A percentile compares a stretch with the other conserved stretches of the same genome.
Conservation (phyloP, 805 yeast species). For the Lachancea sp. region DNA sequence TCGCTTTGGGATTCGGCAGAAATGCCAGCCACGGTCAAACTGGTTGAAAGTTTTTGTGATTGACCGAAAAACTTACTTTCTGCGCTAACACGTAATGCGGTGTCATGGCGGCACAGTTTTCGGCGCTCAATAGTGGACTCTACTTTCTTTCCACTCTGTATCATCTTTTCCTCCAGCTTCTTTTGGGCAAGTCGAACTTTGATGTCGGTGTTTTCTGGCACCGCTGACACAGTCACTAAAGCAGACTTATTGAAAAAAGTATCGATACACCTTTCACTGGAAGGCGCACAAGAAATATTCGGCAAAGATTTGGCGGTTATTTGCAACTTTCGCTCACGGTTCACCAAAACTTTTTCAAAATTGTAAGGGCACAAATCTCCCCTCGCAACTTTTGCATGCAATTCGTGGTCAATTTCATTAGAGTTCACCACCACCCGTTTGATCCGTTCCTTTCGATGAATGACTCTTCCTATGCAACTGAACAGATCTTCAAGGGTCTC, state of each 20-base stretch:
- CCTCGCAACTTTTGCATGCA: constrained; percentile 50
- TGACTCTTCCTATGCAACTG: constrained; percentile 36
- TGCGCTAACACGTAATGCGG: constrained; percentile 1
- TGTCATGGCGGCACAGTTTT: constrained; percentile 10
- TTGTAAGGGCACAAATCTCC: constrained; percentile 64
- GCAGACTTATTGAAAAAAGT: constrained; percentile 14
- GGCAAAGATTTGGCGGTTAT: constrained; percentile 23
- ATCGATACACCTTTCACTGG: constrained; percentile 14
- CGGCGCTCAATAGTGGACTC: constrained; percentile 20
- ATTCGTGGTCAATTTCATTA: constrained; percentile 35
- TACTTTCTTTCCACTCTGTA: constrained; percentile 10
- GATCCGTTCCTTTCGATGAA: constrained; percentile 15
- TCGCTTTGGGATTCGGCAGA: neutral
- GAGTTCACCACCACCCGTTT: constrained; percentile 25
- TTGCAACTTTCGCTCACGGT: constrained; percentile 28
- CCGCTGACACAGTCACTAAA: constrained; percentile 1
- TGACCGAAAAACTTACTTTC: constrained; percentile 1
- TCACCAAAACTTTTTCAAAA: constrained; percentile 28
- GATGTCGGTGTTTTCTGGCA: neutral
- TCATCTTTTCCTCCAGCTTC: neutral
- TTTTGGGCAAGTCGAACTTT: neutral
- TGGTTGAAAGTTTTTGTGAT: neutral
- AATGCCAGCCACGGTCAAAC: neutral
- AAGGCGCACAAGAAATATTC: neutral
- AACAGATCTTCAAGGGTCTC: constrained; percentile 27